Base-by-base conservation (phyloP, 371 early-diverging fungal genomes). In the Apophysomyces trapeziformis region DNA sequence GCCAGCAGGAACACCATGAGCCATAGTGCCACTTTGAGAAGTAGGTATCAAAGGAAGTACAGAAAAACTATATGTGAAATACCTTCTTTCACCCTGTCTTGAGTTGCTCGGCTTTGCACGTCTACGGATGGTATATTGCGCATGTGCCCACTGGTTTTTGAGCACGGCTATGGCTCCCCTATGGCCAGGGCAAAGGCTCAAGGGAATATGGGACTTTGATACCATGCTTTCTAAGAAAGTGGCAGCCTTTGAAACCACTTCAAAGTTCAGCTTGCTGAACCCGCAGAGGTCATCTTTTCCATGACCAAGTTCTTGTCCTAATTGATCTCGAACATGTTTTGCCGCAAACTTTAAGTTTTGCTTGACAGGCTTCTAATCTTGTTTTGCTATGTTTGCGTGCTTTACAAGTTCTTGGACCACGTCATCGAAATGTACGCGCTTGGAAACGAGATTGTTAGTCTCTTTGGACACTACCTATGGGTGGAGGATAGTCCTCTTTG, bases 61-160 rank as follows among this genome's bases (percentile, higher is more conserved):
- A n/a, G 16, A 46, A 16, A 46, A 46, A n/a, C n/a, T n/a, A 4
- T n/a, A 16, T n/a, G 2, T 16, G 41, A 21, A 1, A 12, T 41
- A 41, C n/a, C 46, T 46, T 46, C 5, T 1, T 46, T 6, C n/a
- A 8, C n/a, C n/a, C 46, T 4, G 1, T 16, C 46, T 46, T 12
- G 16, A 46, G n/a, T 50, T 50, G 4, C 8, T 18, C 21, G 26
- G n/a, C 21, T 50, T 50, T 21, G 9, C 18, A 50, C 50, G 50
- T 18, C 50, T 18, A 18, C 50, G 21, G 21, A 50, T 50, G 50
- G 50, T 9, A 50, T 18, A 35, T 50, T 50, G 50, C 9, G 21
- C 50, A 21, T 50, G 50, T 21, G 50, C 21, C 50, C 50, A 50
- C 50, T 50, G 50, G 21, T 21, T 50, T 50, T 50, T 50, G n/a